Conservation (phyloP, 495 filamentous ascomycete species). For the Penicillium longicatenatum region DNA sequence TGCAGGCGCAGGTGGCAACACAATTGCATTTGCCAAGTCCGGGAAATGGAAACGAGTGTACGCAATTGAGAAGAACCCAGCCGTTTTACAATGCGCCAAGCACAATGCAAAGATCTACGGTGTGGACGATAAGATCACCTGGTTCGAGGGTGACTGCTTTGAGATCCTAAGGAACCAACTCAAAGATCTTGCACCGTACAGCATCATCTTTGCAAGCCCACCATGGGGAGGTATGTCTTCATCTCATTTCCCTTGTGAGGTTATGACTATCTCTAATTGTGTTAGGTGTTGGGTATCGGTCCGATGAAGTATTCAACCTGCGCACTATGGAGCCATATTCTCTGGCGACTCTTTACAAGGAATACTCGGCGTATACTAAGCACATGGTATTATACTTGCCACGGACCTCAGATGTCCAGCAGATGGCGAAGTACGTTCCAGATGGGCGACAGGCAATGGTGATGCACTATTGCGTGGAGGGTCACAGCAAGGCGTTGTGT, state of each 20-base stretch:
- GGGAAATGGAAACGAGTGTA: constrained; percentile 78
- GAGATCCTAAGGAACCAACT: constrained; percentile 53
- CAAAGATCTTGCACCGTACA: constrained; percentile 51
- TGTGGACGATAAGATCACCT: constrained; percentile 76
- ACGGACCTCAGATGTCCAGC: constrained; percentile 80
- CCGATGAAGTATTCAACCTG: constrained; percentile 81
- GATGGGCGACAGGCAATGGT: constrained; percentile 61
- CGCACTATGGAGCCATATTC: constrained; percentile 85
- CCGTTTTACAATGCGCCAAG: constrained; percentile 81
- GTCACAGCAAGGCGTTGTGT: constrained; percentile 79
- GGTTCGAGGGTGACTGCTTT: constrained; percentile 84
- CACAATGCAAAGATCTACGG: constrained; percentile 90
- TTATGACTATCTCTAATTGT: constrained; percentile 10
- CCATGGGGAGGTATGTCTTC: constrained; percentile 80
- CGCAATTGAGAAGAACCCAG: constrained; percentile 80
- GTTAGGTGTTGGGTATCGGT: constrained; percentile 75
- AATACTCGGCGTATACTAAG: constrained; percentile 53
- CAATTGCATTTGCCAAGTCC: constrained; percentile 87
- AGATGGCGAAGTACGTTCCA: constrained; percentile 68
- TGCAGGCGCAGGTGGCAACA: constrained; percentile 88
- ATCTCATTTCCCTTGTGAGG: neutral
- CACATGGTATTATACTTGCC: constrained; percentile 81
- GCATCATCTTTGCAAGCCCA: constrained; percentile 84
- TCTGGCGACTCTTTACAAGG: constrained; percentile 59
- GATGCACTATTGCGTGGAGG: constrained; percentile 88